These are phyloP conservation scores for Nakazawaea pomicola DNA, from an alignment of 805 yeast species.

Conservation along the genomic window DNA sequence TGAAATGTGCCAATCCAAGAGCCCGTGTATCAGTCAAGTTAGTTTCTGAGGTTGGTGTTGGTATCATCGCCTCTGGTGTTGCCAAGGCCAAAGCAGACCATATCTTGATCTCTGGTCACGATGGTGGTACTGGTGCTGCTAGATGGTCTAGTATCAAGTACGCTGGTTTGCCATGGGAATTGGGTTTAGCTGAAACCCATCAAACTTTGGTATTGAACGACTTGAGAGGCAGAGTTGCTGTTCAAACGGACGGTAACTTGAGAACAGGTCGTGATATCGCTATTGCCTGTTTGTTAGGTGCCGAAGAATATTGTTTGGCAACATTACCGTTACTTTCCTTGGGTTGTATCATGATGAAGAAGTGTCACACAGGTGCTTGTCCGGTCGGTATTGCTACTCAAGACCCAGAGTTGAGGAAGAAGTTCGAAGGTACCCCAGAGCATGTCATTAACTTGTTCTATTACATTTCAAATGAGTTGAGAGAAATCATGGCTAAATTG, in stretches of 20 bases:
- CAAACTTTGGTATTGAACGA: conserved; percentile 95
- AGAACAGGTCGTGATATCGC: conserved; percentile 98
- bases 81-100: conserved; percentile 99
- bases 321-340: conserved; percentile 94
- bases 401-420: conserved; percentile 88
- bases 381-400: conserved; percentile 99
- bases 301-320: conserved; percentile 98
- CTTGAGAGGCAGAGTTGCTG: conserved; percentile 89
- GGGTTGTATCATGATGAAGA: conserved; percentile 97
- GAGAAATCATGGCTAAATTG: conserved; percentile 88
- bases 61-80: conserved; percentile 98
- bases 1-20: conserved; percentile 95
- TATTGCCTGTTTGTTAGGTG: conserved; percentile 92
- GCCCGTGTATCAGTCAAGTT: conserved; percentile 95
- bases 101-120: conserved; percentile 93
- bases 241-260: conserved; percentile 98
- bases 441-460: conserved; percentile 97
- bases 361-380: conserved; percentile 90
- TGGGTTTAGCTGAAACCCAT: conserved; percentile 96
- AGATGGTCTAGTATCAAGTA: conserved; percentile 95
- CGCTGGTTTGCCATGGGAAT: conserved; percentile 98
- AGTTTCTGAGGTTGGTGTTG: conserved; percentile 98
- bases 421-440: conserved; percentile 95
- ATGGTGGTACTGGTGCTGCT: conserved; percentile 99
- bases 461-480: conserved; percentile 87